Evolutionary conservation across 345 rosid species (phyloP), one percentile per base, ranked within the genome.

Genomic region (Microcos paniculata): DNA sequence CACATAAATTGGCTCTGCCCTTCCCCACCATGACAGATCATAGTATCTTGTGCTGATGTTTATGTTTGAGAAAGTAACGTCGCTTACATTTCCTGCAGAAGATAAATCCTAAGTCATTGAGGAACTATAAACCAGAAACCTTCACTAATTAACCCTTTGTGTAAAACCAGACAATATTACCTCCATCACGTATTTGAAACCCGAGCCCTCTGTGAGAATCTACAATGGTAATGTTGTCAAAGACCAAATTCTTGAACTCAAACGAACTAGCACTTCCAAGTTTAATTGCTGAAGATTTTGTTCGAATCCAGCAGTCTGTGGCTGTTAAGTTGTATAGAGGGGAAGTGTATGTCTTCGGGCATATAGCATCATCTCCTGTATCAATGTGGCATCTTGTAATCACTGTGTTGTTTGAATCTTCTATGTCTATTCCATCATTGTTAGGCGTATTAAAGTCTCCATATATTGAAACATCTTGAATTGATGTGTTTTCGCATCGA

Each of bases 341-440:
- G 31, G 80, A 87, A 43, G 85, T 83, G 65, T 74, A 90, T 3
- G 99, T 95, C 87, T 95, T 95, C 0, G 98, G 94, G 72, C 98
- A 93, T 52, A 95, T 91, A 31, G 99, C 99, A 70, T 95, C 98
- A 40, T 95, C 99, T 55, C 99, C 97, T 6, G 98, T 93, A 65
- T 93, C 88, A 8, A 95, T 95, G 51, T 74, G 86, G 82, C 92
- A 88, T 78, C 94, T 83, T 16, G 92, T 87, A 52, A 93, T 91
- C 10, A 85, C 49, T 2, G 98, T 95, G 59, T 93, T 85, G 75
- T 90, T 93, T 0, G 99, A 91, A 67, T 95, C 98, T 63, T 91
- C 99, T 13, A 93, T 87, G 72, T 93, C 98, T 65, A 95, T 91
- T 11, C 99, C 98, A 59, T 95, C 99, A 72, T 95, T 93, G 82